phyloP scores from a whole-genome alignment of 2,329 filamentous ascomycete genomes.

The Samsoniella hepiali region DNA sequence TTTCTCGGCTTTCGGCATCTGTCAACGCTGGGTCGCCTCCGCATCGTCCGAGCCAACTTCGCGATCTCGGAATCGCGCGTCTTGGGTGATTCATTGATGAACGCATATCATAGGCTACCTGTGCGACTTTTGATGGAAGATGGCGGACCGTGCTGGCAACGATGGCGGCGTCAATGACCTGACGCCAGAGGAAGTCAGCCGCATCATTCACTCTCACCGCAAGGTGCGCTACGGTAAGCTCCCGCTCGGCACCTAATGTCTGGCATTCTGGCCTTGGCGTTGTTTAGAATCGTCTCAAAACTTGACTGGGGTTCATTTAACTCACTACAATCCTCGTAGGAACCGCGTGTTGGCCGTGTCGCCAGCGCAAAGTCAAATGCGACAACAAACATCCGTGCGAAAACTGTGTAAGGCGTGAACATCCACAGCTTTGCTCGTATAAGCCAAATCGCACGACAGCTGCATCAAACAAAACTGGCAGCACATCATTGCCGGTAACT shows the following conservation, averaged over 20 bases:
- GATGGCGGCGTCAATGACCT: constrained; percentile 52
- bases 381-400: constrained; percentile 67
- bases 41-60: constrained; percentile 18
- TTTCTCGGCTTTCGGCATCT: constrained; percentile 38
- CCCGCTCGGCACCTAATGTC: neutral
- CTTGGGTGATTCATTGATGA: neutral
- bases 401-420: constrained; percentile 65
- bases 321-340: constrained; percentile 35
- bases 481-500: constrained; percentile 27
- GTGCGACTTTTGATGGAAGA: constrained; percentile 26
- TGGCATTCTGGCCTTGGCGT: neutral
- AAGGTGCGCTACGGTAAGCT: constrained; percentile 65
- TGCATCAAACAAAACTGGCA: constrained; percentile 34
- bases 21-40: constrained; percentile 27
- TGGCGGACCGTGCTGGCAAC: constrained; percentile 45
- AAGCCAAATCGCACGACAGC: constrained; percentile 53
- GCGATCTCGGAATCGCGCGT: constrained; percentile 26
- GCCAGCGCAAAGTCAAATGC: constrained; percentile 66
- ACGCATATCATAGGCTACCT: neutral
- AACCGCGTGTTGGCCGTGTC: constrained; percentile 64
- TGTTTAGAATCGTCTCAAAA: neutral
- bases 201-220: constrained; percentile 66
- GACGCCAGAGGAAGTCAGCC: constrained; percentile 63
- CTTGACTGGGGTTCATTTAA: neutral
- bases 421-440: constrained; percentile 63